phyloP scores from a whole-genome alignment of 2,329 filamentous ascomycete genomes.

The Scytalidium lignicola region DNA sequence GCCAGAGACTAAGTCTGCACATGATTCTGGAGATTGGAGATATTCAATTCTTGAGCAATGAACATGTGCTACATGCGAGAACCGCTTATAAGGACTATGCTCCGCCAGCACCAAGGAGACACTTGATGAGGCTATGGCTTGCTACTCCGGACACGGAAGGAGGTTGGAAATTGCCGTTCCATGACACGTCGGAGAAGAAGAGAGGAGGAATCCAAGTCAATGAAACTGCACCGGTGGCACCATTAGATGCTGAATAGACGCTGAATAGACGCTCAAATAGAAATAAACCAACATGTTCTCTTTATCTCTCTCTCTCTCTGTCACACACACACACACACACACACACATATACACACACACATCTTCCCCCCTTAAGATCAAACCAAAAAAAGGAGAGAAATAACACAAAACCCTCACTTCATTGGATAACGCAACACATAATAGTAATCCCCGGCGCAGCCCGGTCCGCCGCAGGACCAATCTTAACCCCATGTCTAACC shows the following conservation, averaged over 20 bases:
- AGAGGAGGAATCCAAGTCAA: constrained; percentile 85
- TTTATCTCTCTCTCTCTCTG: too few relatives aligned
- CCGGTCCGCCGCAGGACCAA: not conserved
- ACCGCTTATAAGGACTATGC: constrained; percentile 73
- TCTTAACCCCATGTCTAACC: constrained; percentile 1
- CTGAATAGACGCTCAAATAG: not conserved
- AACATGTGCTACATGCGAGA: constrained; percentile 73
- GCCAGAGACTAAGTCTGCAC: constrained; percentile 67
- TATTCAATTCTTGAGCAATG: constrained; percentile 81
- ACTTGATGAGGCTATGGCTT: constrained; percentile 81
- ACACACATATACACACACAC: too few relatives aligned
- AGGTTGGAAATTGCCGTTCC: constrained; percentile 80
- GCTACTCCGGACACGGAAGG: constrained; percentile 77
- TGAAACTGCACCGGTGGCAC: constrained; percentile 68
- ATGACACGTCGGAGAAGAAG: constrained; percentile 79
- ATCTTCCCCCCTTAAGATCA: too few relatives aligned
- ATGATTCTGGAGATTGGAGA: constrained; percentile 85
- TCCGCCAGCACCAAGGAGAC: constrained; percentile 64
- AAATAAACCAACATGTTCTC: not conserved
- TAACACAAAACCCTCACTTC: too few relatives aligned
- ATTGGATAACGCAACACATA: not conserved
- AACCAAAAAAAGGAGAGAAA: too few relatives aligned
- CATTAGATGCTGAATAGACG: constrained; percentile 68
- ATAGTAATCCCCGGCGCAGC: not conserved
- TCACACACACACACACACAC: too few relatives aligned